Evolutionary conservation across 1,284 basidiomycete genomes (phyloP), one percentile per base, ranked within the genome.

Genomic region (Ustilago curta): DNA sequence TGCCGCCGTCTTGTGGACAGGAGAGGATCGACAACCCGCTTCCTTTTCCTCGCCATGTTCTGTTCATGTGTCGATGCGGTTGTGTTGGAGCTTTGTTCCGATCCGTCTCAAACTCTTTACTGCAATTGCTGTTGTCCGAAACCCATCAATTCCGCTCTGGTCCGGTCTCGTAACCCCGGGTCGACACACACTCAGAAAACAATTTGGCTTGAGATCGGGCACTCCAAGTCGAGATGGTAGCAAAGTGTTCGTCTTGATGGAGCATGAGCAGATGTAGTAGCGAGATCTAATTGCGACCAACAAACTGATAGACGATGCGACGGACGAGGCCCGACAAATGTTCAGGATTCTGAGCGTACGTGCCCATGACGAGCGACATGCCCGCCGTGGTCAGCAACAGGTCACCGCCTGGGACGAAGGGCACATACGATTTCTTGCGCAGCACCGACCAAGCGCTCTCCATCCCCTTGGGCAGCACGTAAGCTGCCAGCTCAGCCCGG

Each of bases 291-390:
- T 80, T 80, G 50, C 76, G 77, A 12, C 79, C 79, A 29, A 80
- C 58, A 39, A 80, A 80, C 59, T 74, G 95, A 85, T 95, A 97
- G 76, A 97, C 82, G 76, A 97, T 90, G 55, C 91, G 88, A 68
- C 94, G 88, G 12, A 97, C 93, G 7, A 97, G 87, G 0, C 94
- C 92, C 0, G 92, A 94, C 29, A 98, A 88, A 79, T 94, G 91
- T 53, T 93, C 90, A 0, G 95, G 95, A 79, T 94, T 91, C 84
- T 95, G 93, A 88, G 95, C 88, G 77, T 88, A 88, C n/a, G 86
- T 86, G 66, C 87, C 92, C 94, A 97, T 96, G 25, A 95, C 91
- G 91, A 97, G 92, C 1, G 90, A 91, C 91, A 95, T 92, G 19
- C 91, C 93, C 48, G 91, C 86, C 19, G 77, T 88, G 85, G 85